Evolutionary conservation across 2,329 filamentous ascomycete species (phyloP), one percentile per base, ranked within the genome.

Genomic region (Pseudocercospora pini-densiflorae): DNA sequence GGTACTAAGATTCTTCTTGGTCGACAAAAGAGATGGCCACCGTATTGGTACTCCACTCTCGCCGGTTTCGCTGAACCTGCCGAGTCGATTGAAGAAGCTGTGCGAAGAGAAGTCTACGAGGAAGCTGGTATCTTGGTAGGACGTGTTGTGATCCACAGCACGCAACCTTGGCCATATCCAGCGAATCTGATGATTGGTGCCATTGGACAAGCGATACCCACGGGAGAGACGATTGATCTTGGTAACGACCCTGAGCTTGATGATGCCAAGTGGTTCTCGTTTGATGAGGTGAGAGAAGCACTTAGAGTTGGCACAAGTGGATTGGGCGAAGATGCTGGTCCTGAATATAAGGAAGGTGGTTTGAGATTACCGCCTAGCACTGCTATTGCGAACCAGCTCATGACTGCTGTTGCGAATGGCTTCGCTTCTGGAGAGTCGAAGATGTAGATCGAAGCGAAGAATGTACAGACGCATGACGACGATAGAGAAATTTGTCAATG

Each of bases 161-260:
- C 83, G 23, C 83, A 85, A 72, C 83, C 83, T 1, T 85, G 83
- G 83, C 83, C 83, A n/a, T 85, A 84, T 63, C 83, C 83, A 4
- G 83, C 83, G 8, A 85, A 85, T 62, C 73, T 85, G 24, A 85
- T 85, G 83, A 84, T 85, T 70, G 83, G 83, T 3, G 94, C 94
- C 1, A 89, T 99, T 72, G 94, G 90, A 0, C 94, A 98, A 82
- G 92, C 93, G 1, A 82, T 92, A 21, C 91, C 92, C 0, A 70
- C 73, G 7, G 92, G 92, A 27, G 95, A 99, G 84, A 86, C 80
- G 33, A 93, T 99, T 60, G 87, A 89, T 74, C 81, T 99, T 3
- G 89, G 91, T 14, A 91, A 98, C 78, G 95, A 99, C 77, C 92
- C 92, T 0, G 95, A 99, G 82, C 79, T 99, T 68, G 92, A 97